Base-by-base conservation (phyloP, 257 asterid genomes). In the Agastache rugosa region DNA sequence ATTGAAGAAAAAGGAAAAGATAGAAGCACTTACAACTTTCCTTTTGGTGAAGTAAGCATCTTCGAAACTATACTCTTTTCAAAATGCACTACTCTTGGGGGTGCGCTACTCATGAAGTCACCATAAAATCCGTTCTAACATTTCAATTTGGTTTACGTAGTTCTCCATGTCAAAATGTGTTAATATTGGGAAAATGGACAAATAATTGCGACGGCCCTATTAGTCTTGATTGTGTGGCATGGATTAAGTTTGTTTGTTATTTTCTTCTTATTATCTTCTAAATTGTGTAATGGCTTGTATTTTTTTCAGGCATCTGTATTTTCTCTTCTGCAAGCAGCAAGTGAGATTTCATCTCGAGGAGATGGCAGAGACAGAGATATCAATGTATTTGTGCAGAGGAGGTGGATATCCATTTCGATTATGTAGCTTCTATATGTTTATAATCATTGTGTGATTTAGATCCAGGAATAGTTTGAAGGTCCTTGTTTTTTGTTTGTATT, bases 311-410 rank as follows among this genome's bases (percentile, higher is more conserved):
- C 96, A 34, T 88, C 97, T 75, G 98, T 89, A 10, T 90, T 86
- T 79, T 86, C 96, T 79, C 89, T 95, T 67, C 89, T 95, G 67
- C 93, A 83, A 85, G 97, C 99, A 77, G 98, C 89, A 58, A 83
- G 51, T 63, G 98, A 95, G 84, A 81, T 92, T 81, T 88, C 94
- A 77, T 92, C 97, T 76, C 88, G 96, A 80, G 99, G 98, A 69
- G 97, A 95, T 77, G 91, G 94, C 74, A 90, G 98, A 85, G 97
- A 90, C 77, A 85, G 84, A 73, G 96, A 95, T 85, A 87, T 86
- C 77, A 88, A 88, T 66, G 81, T 89, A 68, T 95, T 90, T 83
- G 93, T 90, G 39, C 93, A 92, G 76, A 86, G 93, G 82, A 90
- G 99, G 99, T 95, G 81, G 11, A n/a, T 11, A 45, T 39, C 69